Conservation (phyloP, 306 rosid species). For the Quillaja saponaria region DNA sequence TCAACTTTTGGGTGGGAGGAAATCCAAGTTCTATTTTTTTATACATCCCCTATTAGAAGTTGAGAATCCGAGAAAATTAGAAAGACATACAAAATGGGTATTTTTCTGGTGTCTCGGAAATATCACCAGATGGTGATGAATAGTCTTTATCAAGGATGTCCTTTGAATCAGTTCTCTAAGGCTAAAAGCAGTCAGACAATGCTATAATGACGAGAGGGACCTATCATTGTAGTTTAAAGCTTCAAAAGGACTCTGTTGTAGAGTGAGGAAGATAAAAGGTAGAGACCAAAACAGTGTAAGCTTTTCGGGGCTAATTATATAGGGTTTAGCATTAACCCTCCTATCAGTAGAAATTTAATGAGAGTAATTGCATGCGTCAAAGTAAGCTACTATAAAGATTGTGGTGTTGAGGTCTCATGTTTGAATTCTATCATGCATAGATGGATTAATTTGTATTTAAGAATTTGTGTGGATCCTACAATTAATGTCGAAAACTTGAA, state of each 20-base stretch:
- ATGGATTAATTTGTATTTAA: no score
- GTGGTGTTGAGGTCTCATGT: no score
- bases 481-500: no score
- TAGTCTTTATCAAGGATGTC: conserved; percentile 83
- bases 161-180: conserved; percentile 88
- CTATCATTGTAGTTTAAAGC: conserved; percentile 58
- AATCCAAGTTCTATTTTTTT: conserved; percentile 4
- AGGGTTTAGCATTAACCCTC: conserved; percentile 9
- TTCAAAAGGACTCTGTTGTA: conserved; percentile 39
- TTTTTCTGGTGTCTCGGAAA: conserved; percentile 51
- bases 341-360: no score
- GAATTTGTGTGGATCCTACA: no score
- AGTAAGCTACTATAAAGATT: no score
- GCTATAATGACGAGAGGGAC: conserved; percentile 86
- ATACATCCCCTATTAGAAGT: background rate
- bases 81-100: conserved; percentile 34
- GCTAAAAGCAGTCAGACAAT: conserved; percentile 91
- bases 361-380: no score
- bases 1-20: conserved; percentile 20
- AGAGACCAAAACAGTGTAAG: conserved; percentile 35
- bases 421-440: no score
- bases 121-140: conserved; percentile 66
- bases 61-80: conserved; percentile 2
- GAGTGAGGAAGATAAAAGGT: no score
- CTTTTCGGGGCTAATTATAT: conserved; percentile 8